Evolutionary conservation across 768 basidiomycete species (phyloP).

Genomic region (Suillus plorans): DNA sequence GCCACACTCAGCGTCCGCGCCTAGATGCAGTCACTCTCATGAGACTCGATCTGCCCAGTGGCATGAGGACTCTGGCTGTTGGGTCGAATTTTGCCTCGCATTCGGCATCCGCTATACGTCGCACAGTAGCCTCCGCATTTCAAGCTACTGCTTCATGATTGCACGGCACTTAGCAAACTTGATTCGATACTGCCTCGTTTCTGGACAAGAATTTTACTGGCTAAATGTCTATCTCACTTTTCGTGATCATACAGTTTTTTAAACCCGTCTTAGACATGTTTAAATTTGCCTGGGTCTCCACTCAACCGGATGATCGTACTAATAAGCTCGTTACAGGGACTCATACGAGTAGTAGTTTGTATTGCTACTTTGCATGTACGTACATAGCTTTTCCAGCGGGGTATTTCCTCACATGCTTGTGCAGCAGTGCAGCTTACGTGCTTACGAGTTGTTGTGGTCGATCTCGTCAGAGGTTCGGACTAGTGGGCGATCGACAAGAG

Average conservation of each 20-base stretch:
- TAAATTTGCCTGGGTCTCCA: not conserved
- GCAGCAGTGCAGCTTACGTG: not conserved
- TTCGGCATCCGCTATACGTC: not conserved
- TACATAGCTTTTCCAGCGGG: not conserved
- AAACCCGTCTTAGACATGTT: not conserved
- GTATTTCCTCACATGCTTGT: too few relatives aligned
- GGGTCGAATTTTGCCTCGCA: not conserved
- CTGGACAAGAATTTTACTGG: not conserved
- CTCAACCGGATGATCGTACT: not conserved
- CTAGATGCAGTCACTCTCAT: too few relatives aligned
- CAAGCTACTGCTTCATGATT: not conserved
- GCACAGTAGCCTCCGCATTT: not conserved
- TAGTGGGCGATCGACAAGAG: not conserved
- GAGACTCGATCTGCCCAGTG: too few relatives aligned
- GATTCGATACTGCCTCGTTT: not conserved
- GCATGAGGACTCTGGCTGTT: not conserved
- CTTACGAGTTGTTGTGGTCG: not conserved
- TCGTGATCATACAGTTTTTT: not conserved
- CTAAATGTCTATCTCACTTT: not conserved
- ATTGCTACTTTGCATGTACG: not conserved
- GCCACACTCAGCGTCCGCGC: too few relatives aligned
- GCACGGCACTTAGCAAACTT: not conserved
- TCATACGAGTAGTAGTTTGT: not conserved
- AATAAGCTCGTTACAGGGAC: not conserved
- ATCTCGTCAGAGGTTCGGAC: not conserved